phyloP scores from a whole-genome alignment of 2,329 filamentous ascomycete genomes.

The Teratosphaeria zuluensis region DNA sequence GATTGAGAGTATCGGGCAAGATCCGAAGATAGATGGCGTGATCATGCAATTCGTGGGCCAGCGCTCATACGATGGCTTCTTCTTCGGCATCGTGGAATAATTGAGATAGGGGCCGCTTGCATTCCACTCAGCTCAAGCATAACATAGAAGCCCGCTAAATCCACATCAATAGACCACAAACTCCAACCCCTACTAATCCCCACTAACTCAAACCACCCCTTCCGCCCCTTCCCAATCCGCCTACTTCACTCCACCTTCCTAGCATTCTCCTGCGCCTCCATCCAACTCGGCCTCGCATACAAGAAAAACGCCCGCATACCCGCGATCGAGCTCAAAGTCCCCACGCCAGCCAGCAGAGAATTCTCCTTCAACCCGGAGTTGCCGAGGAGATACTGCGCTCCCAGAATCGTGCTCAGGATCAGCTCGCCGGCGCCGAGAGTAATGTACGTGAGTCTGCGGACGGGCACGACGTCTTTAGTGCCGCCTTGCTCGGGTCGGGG shows the following conservation, averaged over 20 bases:
- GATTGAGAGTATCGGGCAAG: too few relatives aligned
- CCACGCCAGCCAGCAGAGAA: conserved; percentile 5
- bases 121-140: too few relatives aligned
- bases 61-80: too few relatives aligned
- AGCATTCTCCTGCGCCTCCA: conserved; percentile 13
- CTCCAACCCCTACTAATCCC: too few relatives aligned
- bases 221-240: too few relatives aligned
- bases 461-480: conserved; percentile 7
- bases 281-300: conserved; percentile 13
- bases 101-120: too few relatives aligned
- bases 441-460: conserved; percentile 14
- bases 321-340: conserved; percentile 8
- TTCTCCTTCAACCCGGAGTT: conserved; percentile 12
- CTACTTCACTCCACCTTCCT: conserved; percentile 7
- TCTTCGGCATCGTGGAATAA: too few relatives aligned
- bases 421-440: conserved; percentile 16
- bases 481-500: conserved; percentile 4
- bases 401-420: conserved; percentile 13
- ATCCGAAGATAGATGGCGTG: too few relatives aligned
- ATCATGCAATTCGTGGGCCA: too few relatives aligned
- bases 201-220: too few relatives aligned
- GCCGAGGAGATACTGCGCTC: conserved; percentile 13
- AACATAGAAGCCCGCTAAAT: too few relatives aligned
- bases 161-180: too few relatives aligned
- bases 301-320: conserved; percentile 13